These are phyloP conservation scores for Blastobotrys mokoenaii DNA, from an alignment of 805 yeast species.

Conservation along the genomic window DNA sequence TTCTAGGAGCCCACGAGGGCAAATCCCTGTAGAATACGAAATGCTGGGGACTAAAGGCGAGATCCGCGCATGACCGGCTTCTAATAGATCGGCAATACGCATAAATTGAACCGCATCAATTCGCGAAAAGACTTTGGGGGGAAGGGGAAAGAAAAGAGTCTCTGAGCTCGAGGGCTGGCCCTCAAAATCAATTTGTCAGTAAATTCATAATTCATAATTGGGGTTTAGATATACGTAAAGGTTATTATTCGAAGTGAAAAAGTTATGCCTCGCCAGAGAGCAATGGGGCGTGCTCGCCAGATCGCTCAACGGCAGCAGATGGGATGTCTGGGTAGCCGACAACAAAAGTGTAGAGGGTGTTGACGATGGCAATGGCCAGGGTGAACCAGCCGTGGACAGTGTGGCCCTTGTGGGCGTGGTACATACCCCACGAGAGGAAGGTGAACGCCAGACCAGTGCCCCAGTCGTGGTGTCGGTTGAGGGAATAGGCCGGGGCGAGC, in stretches of 20 bases:
- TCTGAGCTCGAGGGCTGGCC: too few relatives aligned
- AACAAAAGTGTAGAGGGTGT: background rate
- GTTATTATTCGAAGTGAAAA: background rate
- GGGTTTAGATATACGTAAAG: background rate
- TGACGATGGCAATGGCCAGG: background rate
- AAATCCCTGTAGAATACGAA: too few relatives aligned
- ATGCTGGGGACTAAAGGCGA: too few relatives aligned
- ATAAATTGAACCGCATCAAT: too few relatives aligned
- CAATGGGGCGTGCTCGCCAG: constrained; percentile 5
- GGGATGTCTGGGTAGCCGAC: constrained; percentile 6
- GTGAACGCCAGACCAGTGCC: constrained; percentile 54
- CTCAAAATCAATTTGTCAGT: too few relatives aligned
- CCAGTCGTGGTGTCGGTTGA: constrained; percentile 61
- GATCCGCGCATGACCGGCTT: too few relatives aligned
- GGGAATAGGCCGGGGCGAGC: constrained; percentile 49
- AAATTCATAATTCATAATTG: background rate
- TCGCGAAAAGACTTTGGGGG: too few relatives aligned
- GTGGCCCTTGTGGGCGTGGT: constrained; percentile 17
- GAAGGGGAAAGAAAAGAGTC: too few relatives aligned
- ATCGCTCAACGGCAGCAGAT: background rate
- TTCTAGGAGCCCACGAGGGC: too few relatives aligned
- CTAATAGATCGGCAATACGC: too few relatives aligned
- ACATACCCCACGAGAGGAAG: constrained; percentile 55
- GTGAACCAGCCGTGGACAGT: constrained; percentile 5
- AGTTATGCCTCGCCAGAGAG: background rate